These are phyloP conservation scores for Rhynchosporium graminicola DNA, from an alignment of 2,329 filamentous ascomycete genomes.

Conservation along the genomic window DNA sequence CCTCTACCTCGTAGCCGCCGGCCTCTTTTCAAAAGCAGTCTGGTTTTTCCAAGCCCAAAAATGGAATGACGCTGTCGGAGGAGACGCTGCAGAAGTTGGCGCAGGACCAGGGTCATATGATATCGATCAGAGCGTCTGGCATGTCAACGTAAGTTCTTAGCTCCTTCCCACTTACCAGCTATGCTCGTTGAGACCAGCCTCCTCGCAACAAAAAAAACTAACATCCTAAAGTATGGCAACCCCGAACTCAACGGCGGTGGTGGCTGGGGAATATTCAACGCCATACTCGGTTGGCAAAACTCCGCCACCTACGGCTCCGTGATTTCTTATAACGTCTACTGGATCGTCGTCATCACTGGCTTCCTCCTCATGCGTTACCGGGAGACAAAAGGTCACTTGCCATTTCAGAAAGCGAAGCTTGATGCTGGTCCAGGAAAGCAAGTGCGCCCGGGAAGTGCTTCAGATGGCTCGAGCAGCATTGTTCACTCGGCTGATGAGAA, in stretches of 20 bases:
- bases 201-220: conserved; percentile 1
- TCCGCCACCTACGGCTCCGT: conserved; percentile 86
- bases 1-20: conserved; percentile 80
- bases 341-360: conserved; percentile 68
- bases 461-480: conserved; percentile 16
- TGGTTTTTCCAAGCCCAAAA: conserved; percentile 72
- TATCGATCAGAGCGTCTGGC: conserved; percentile 77
- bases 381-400: conserved; percentile 57
- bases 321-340: conserved; percentile 86
- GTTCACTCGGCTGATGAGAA: conserved; percentile 11
- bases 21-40: conserved; percentile 75
- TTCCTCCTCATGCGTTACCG: conserved; percentile 67
- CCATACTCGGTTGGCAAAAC: conserved; percentile 84
- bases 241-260: conserved; percentile 70
- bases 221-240: conserved; percentile 69
- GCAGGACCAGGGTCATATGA: conserved; percentile 76
- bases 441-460: neutral
- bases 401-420: conserved; percentile 36
- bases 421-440: neutral
- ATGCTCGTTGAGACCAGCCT: no score
- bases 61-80: conserved; percentile 55
- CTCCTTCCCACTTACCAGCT: neutral
- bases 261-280: conserved; percentile 87
- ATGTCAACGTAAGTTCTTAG: conserved; percentile 65
- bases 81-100: conserved; percentile 61